Evolutionary conservation across 2,329 filamentous ascomycete genomes (phyloP).

Genomic region (Neofusicoccum cordaticola): DNA sequence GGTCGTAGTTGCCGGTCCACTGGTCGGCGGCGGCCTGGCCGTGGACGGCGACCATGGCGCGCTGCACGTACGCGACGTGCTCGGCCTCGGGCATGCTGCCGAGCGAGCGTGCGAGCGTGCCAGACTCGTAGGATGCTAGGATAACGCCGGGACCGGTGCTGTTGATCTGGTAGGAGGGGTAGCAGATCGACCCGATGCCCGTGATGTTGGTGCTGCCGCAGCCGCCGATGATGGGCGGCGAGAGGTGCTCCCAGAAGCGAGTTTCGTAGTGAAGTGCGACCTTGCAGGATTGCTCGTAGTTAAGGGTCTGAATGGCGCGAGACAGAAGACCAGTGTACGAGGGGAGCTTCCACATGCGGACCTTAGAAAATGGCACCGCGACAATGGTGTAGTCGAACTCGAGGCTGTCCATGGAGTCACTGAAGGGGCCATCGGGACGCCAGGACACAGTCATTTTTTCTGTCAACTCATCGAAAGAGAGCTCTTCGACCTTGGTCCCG

Average conservation of each 20-base stretch:
- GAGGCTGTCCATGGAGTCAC: constrained; percentile 43
- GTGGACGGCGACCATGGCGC: constrained; percentile 67
- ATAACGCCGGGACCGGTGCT: constrained; percentile 60
- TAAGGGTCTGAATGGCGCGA: constrained; percentile 49
- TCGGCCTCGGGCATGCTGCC: constrained; percentile 54
- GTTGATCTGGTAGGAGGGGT: constrained; percentile 66
- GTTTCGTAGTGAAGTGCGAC: constrained; percentile 67
- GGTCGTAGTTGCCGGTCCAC: constrained; percentile 63
- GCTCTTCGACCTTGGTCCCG: constrained; percentile 55
- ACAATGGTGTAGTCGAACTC: constrained; percentile 67
- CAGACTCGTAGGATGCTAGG: constrained; percentile 58
- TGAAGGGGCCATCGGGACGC: constrained; percentile 47
- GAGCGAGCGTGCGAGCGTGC: constrained; percentile 45
- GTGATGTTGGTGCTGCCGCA: constrained; percentile 62
- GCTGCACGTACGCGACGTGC: constrained; percentile 61
- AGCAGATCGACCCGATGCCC: constrained; percentile 62
- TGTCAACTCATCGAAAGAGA: constrained; percentile 51
- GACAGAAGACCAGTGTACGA: constrained; percentile 50
- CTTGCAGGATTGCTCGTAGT: constrained; percentile 53
- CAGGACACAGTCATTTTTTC: constrained; percentile 59
- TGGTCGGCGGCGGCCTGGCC: constrained; percentile 58
- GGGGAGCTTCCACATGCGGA: constrained; percentile 61
- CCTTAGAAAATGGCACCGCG: constrained; percentile 61
- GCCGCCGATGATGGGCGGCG: constrained; percentile 60
- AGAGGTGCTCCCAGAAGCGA: constrained; percentile 58